Base-by-base conservation (phyloP, 805 yeast genomes). In the Aciculoconidium aculeatum region DNA sequence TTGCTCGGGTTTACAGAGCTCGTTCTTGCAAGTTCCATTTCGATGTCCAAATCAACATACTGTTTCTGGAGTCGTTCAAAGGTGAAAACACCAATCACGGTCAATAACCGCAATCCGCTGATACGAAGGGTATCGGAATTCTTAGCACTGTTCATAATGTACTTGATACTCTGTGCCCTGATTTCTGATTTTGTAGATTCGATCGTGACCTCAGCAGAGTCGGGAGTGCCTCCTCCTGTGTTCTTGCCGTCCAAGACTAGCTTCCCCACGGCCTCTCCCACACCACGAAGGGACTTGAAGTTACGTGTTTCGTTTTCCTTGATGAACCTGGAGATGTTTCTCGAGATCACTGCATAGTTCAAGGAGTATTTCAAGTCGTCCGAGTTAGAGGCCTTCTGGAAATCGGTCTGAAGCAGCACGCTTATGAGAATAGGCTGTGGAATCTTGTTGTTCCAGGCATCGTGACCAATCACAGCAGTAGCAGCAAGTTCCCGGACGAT, bases 31-130 rank as follows among this genome's bases (percentile, higher is more conserved):
- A 52, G 39, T 21, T 49, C 39, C 12, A 65, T 39, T 2, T 46
- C 46, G 40, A 76, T 54, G 29, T 68, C 70, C 15, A 86, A 54
- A 42, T 81, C 81, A 6, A 92, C 84, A 25, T 77, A 77, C 57
- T 92, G 99, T 42, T 72, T 77, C 45, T 80, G 79, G 13, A 79
- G 54, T 35, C 98, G 66, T 52, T 92, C 99, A 57, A 87, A 84
- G 2, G 87, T 80, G 60, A 87, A 90, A 6, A 92, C 92, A 4
- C 98, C 99, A 41, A 92, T 82, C n/a, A 88, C 65, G 0, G 95
- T 80, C 28, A 79, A 65, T 11, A 85, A 55, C 27, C 67, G 65
- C 20, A 88, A 53, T 4, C 71, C 68, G 4, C 64, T 58, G 21
- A 85, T 72, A 7, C 44, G 47, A 13, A 61, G 46, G 15, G 41